These are phyloP conservation scores for Paramecium octaurelia DNA, from an alignment of 73 alveolate genomes.

Conservation along the genomic window DNA sequence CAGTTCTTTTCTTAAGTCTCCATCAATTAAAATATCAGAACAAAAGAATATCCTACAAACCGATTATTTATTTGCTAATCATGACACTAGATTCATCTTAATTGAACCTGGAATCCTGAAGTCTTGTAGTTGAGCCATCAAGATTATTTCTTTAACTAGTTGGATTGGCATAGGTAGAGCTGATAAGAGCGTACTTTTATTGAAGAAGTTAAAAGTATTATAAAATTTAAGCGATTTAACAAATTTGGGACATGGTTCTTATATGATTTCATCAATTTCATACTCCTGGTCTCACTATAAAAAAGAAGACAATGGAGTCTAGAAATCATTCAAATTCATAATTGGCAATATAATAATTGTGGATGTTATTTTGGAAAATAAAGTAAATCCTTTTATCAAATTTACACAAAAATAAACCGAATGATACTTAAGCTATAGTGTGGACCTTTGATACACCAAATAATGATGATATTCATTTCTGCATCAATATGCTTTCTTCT, in stretches of 20 bases:
- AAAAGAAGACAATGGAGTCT: conserved; percentile 46
- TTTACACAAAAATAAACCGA: conserved; percentile 42
- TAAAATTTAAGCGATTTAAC: conserved; percentile 34
- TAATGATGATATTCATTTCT: conserved; percentile 44
- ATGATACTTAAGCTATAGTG: neutral
- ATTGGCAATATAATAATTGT: conserved; percentile 39
- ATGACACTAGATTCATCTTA: conserved; percentile 55
- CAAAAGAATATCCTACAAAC: conserved; percentile 16
- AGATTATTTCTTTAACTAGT: neutral
- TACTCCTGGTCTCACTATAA: conserved; percentile 56
- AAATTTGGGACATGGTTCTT: conserved; percentile 62
- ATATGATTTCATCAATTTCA: conserved; percentile 50
- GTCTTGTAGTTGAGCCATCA: conserved; percentile 5
- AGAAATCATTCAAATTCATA: conserved; percentile 31
- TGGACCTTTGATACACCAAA: conserved; percentile 44
- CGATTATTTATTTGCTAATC: too few relatives aligned
- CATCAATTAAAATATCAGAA: conserved; percentile 24
- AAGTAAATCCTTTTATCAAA: neutral
- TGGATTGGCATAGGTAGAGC: conserved; percentile 49
- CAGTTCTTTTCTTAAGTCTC: neutral
- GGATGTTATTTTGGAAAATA: conserved; percentile 14
- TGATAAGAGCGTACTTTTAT: neutral
- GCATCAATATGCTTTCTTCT: conserved; percentile 47
- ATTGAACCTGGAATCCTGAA: conserved; percentile 43
- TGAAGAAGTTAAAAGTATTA: conserved; percentile 2